Base-by-base conservation (phyloP, 495 filamentous ascomycete genomes). In the Penicillium silybi region DNA sequence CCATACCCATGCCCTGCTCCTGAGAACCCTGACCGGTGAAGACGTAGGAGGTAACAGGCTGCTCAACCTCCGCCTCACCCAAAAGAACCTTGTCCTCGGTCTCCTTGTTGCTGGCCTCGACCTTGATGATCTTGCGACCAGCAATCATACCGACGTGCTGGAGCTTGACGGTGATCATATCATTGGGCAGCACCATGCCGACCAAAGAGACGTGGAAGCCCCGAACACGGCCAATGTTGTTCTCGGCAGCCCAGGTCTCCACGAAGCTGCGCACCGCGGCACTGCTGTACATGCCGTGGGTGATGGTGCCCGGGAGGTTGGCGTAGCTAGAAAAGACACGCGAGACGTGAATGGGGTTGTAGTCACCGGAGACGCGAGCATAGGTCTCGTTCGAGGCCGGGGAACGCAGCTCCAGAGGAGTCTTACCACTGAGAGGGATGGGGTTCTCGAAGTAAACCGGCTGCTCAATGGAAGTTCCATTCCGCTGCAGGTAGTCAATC, bases 1-100 rank as follows among this genome's bases (percentile, higher is more conserved):
- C 93, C 93, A 99, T 99, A 71, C 93, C 93, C 93, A 99, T 99
- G 44, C 93, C 93, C 67, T 97, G 95, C 68, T 97, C 93, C 69
- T 99, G 93, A 29, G 89, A 95, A 43, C 93, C 93, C 68, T 99
- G 93, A 32, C 93, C 93, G 44, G 93, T 99, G 73, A 99, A 99
- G 54, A 99, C 90, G 58, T 99, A 99, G 6, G 92, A 83, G 18
- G 92, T 92, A 18, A 92, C 88, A n/a, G 95, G 95, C 63, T 99
- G 93, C 69, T 99, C 93, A 50, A 99, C 91, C 67, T 99, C 93
- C 16, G 95, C 95, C 73, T 97, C 95, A 54, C 90, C 93, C 25
- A 92, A 69, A 1, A 99, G 78, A 16, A 97, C 90, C 73, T 96
- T 97, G 56, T 97, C 93, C 56, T 96, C 92, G 9, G 87, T 90